Base-by-base conservation (phyloP, 768 basidiomycete species). In the Hysterangium stoloniferum region DNA sequence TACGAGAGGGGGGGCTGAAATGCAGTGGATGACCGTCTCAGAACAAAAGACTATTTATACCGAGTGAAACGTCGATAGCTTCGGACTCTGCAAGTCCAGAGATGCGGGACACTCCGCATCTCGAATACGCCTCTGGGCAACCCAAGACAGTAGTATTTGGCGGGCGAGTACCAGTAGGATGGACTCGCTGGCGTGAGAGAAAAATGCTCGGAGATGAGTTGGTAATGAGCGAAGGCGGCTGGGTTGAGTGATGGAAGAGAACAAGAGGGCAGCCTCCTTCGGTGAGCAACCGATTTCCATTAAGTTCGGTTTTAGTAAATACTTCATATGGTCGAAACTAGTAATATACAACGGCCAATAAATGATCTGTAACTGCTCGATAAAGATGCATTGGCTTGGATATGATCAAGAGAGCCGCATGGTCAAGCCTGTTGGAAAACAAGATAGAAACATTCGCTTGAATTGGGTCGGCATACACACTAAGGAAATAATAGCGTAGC, bases 181-280 rank as follows among this genome's bases (percentile, higher is more conserved):
- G 13, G 49, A 43, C 36, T 28, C 40, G 49, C 43, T 51, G 49
- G 49, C 49, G 49, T 51, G 49, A 51, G 49, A 51, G 32, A n/a
- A 25, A 45, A 38, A 22, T n/a, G 13, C 37, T 25, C 38, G 48
- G 49, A 51, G 25, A 51, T 51, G 49, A 32, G 38, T 22, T 1
- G 37, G 22, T 51, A 22, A 6, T 43, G 27, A 51, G 24, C 17
- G 19, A 27, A 42, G 17, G 49, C 31, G 31, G 20, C 19, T n/a
- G n/a, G n/a, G n/a, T n/a, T n/a, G n/a, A n/a, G 31, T 22, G 49
- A 51, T 51, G 41, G 40, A 43, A 31, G 41, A 15, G 41, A 31
- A 40, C 37, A 29, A 51, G 40, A 51, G 48, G 35, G 48, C 35
- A 49, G 48, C 36, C 47, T 38, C 33, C 35, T 49, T 20, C 36